Base-by-base conservation (phyloP, 805 yeast species). In the Saccharomycopsis microspora region DNA sequence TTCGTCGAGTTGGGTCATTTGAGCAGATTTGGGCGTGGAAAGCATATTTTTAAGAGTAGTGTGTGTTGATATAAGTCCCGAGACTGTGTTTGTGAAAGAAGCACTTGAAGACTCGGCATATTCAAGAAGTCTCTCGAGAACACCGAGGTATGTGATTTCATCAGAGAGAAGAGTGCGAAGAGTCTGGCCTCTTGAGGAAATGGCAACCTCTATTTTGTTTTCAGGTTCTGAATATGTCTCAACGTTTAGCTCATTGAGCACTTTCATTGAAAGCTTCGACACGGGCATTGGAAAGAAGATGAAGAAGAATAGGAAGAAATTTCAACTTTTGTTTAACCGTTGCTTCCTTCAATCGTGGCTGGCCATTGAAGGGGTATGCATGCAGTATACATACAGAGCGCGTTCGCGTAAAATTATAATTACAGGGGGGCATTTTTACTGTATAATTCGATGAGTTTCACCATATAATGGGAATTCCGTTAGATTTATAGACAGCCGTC, bases 191-290 rank as follows among this genome's bases (percentile, higher is more conserved):
- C 51, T 45, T 30, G 45, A 41, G n/a, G 45, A 40, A 8, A 50
- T 50, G 8, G 51, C 48, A 10, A 47, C 32, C 19, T 50, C 48
- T 31, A 49, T 49, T 42, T 43, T 46, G 42, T 11, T 32, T 30
- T 28, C 48, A 31, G 43, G 36, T n/a, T 43, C 42, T 3, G 47
- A 40, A 32, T 39, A 32, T 34, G 47, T 41, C 10, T 50, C 48
- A n/a, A 50, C 43, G 10, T 50, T 34, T 9, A 50, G 38, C 31
- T 50, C 53, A 29, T 50, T 35, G 33, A 50, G 48, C 11, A 50
- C 53, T 42, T 50, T 43, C 30, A 47, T 9, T 7, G 51, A 48
- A 10, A 50, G 28, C 29, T 50, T 50, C 6, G 45, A 41, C 10
- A 50, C 46, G 9, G 49, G 41, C 46, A 48, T 48, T 37, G 6